Conservation (phyloP, 2,329 filamentous ascomycete species). For the Diaporthe sp. region DNA sequence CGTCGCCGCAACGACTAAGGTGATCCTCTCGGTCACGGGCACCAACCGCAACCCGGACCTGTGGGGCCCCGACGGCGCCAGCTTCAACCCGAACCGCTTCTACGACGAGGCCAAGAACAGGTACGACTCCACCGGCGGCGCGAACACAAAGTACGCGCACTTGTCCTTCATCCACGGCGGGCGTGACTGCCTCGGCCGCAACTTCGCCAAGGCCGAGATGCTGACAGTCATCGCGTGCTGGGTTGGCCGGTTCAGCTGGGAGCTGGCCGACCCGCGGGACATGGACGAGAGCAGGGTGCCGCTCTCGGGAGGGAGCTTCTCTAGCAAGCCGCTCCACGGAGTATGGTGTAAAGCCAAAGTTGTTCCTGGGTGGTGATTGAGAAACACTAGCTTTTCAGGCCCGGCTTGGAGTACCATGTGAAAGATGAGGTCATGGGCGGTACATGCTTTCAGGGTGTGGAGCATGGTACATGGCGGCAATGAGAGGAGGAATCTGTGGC, state of each 20-base stretch:
- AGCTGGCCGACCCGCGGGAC: constrained; percentile 7
- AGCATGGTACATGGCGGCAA: too few species aligned
- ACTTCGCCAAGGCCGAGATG: constrained; percentile 77
- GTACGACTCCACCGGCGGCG: constrained; percentile 50
- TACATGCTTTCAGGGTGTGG: too few species aligned
- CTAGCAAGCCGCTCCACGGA: constrained; percentile 9
- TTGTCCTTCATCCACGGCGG: constrained; percentile 69
- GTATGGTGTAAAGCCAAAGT: constrained; percentile 12
- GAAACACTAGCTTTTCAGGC: not conserved
- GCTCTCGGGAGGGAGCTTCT: constrained; percentile 10
- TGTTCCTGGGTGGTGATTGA: not conserved
- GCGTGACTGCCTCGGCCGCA: constrained; percentile 68
- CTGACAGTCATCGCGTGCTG: constrained; percentile 63
- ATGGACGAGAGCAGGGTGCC: constrained; percentile 23
- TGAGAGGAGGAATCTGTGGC: not conserved
- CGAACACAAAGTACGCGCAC: constrained; percentile 65
- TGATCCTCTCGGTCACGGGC: constrained; percentile 73
- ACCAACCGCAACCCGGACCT: constrained; percentile 72
- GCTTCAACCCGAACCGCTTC: constrained; percentile 74
- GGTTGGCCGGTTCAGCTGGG: constrained; percentile 10
- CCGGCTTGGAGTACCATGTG: too few species aligned
- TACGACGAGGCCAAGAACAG: constrained; percentile 43
- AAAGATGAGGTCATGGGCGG: too few species aligned
- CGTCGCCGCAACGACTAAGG: constrained; percentile 70
- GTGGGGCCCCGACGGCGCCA: constrained; percentile 73